phyloP scores from a whole-genome alignment of 75 land plant genomes.

The Ceratopteris richardii region DNA sequence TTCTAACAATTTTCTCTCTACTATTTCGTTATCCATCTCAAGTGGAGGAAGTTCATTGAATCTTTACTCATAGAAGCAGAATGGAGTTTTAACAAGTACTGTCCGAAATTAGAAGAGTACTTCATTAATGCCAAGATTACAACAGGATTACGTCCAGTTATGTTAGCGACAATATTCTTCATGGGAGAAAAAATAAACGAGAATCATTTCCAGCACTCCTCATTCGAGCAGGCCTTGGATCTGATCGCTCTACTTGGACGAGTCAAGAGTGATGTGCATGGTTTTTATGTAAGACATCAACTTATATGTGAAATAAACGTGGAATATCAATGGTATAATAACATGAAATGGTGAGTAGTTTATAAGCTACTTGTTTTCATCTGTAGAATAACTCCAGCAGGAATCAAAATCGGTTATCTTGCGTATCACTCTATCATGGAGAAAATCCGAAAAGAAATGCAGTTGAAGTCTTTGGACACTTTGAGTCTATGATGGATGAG shows the following conservation, averaged over 20 bases:
- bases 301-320: neutral
- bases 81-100: conserved; percentile 35
- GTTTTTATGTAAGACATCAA: conserved; percentile 41
- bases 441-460: conserved; percentile 13
- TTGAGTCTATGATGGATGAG: conserved; percentile 17
- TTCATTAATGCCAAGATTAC: conserved; percentile 50
- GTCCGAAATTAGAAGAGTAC: conserved; percentile 60
- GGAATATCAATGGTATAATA: no score
- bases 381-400: conserved; percentile 65
- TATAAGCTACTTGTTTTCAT: neutral
- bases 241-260: conserved; percentile 58
- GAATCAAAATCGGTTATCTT: conserved; percentile 56
- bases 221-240: conserved; percentile 38
- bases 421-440: conserved; percentile 30
- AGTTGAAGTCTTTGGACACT: conserved; percentile 26
- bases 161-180: conserved; percentile 60
- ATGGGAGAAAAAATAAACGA: conserved; percentile 54
- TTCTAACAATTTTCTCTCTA: neutral
- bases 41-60: conserved; percentile 59
- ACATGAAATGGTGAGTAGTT: no score
- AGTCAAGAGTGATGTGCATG: conserved; percentile 66
- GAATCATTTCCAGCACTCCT: conserved; percentile 23
- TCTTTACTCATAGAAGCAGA: conserved; percentile 65
- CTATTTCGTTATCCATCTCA: conserved; percentile 1
- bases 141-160: conserved; percentile 72